Conservation (phyloP, 768 basidiomycete species). For the Termitomyces sp. region DNA sequence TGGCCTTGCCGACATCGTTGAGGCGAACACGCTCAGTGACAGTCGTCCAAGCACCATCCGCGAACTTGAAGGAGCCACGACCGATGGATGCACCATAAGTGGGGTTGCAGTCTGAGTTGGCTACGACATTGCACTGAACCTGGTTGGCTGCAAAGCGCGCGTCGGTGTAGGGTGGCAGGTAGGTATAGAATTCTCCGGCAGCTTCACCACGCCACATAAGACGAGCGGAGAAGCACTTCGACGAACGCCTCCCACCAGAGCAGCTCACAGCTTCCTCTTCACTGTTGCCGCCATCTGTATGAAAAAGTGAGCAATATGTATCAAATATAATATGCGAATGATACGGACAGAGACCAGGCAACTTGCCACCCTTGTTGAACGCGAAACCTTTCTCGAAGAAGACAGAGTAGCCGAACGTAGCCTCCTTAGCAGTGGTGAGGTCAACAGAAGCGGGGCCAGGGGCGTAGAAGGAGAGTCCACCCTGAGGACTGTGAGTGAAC, state of each 20-base stretch:
- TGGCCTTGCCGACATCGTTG: constrained; percentile 62
- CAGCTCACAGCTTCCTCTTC: constrained; percentile 43
- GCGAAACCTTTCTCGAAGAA: constrained; percentile 58
- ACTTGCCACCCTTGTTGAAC: constrained; percentile 66
- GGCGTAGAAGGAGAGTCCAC: constrained; percentile 71
- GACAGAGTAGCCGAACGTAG: constrained; percentile 56
- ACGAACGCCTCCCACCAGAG: constrained; percentile 57
- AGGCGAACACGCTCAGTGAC: constrained; percentile 65
- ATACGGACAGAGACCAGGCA: constrained; percentile 65
- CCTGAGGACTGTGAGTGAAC: constrained; percentile 36
- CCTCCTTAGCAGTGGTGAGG: constrained; percentile 57
- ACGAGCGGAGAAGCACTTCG: constrained; percentile 56
- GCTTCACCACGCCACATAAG: constrained; percentile 65
- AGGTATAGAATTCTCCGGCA: constrained; percentile 64
- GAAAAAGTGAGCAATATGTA: constrained; percentile 4
- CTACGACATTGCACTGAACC: constrained; percentile 41
- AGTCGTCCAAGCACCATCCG: constrained; percentile 61
- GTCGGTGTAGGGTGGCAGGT: constrained; percentile 47
- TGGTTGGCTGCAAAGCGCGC: constrained; percentile 39
- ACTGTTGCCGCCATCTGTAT: constrained; percentile 49
- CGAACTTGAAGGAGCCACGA: constrained; percentile 61
- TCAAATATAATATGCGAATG: not conserved
- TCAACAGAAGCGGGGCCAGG: constrained; percentile 47
- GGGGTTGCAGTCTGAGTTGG: constrained; percentile 50
- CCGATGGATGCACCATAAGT: constrained; percentile 64